Evolutionary conservation across 305 asterid genomes (phyloP).

Genomic region (Solanum hybrid): DNA sequence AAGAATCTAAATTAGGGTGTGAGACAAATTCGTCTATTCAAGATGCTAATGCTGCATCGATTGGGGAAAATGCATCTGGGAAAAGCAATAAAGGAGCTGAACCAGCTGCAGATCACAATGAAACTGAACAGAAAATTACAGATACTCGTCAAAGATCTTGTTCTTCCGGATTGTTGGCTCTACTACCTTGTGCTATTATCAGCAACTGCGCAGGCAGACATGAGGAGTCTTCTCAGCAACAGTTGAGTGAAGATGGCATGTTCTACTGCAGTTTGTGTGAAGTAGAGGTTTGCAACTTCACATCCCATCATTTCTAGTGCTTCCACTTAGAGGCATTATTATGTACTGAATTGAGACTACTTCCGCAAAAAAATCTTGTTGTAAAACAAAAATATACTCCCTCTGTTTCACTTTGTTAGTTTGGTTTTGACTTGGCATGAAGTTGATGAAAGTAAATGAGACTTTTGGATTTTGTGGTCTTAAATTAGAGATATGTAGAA

Average conservation of each 20-base stretch:
- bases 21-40: slow-evolving; percentile 51
- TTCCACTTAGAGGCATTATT: background rate
- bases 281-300: slow-evolving; percentile 63
- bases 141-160: slow-evolving; percentile 18
- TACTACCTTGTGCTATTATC: slow-evolving; percentile 59
- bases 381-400: background rate
- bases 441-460: background rate
- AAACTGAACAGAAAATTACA: slow-evolving; percentile 21
- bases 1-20: slow-evolving; percentile 47
- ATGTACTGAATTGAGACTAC: background rate
- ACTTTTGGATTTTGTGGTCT: background rate
- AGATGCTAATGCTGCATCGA: slow-evolving; percentile 38
- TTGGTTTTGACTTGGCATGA: background rate
- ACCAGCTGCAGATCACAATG: slow-evolving; percentile 27
- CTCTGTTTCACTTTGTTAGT: background rate
- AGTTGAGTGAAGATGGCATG: slow-evolving; percentile 89
- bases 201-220: slow-evolving; percentile 33
- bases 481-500: background rate
- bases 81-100: slow-evolving; percentile 28
- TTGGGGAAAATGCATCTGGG: slow-evolving; percentile 30
- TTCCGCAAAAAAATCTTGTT: background rate
- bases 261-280: slow-evolving; percentile 97
- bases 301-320: background rate
- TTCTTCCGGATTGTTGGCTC: slow-evolving; percentile 31
- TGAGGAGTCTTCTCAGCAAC: slow-evolving; percentile 59